Base-by-base conservation (phyloP, 2,329 filamentous ascomycete species). In the Neurospora crassa region DNA sequence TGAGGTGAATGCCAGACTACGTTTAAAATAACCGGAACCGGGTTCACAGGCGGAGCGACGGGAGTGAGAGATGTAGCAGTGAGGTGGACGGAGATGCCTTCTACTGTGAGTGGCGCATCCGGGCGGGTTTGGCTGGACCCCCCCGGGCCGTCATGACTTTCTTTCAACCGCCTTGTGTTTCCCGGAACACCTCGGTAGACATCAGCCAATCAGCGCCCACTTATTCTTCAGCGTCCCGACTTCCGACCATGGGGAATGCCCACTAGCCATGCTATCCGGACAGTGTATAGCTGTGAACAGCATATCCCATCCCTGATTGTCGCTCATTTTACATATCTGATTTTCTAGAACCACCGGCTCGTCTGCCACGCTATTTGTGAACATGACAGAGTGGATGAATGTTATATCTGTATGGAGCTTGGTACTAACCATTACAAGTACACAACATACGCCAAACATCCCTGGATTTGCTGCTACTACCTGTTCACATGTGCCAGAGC, bases 171-270 rank as follows among this genome's bases (percentile, higher is more conserved):
- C 68, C 72, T 68, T 72, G 73, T 71, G 71, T 72, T 70, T 70
- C 69, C 73, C 74, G 74, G 74, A 74, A 74, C 69, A 73, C 74
- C 74, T 76, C 74, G 74, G 74, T 67, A 72, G 70, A 74, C 37
- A 45, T n/a, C 45, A 70, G 59, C 74, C 74, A 76, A 76, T 76
- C 68, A 72, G 24, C 2, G 68, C n/a, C 45, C 24, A 37, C 29
- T 16, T 37, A 63, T 63, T 63, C 53, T 63, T 63, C 53, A 63
- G 53, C 53, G 53, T 63, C 53, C 53, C 53, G 53, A 37, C 53
- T 63, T 63, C 53, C 53, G 53, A 63, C 53, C 53, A 29, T 63
- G 53, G 53, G 53, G 53, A 63, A 63, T 37, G 53, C 53, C 29
- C 53, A 63, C 53, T 63, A 34, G 24, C 53, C 29, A 1, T 37